Evolutionary conservation across 164 flowering plant species (phyloP).

Genomic region (Piper betle): DNA sequence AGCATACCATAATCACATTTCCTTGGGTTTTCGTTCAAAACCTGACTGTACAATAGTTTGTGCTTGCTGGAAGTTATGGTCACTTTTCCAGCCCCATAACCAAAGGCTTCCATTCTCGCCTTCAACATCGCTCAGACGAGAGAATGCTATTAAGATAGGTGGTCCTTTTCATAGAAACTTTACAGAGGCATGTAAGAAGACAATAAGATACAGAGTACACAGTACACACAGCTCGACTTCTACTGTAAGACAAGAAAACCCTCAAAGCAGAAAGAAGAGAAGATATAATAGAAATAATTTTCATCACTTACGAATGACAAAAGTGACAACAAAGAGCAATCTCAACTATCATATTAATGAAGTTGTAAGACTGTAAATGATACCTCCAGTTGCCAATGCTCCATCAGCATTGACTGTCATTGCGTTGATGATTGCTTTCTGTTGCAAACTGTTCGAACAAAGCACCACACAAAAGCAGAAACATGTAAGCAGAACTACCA

Average conservation of each 20-base stretch:
- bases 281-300: no score
- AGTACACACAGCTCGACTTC: background rate
- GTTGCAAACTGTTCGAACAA: constrained; percentile 70
- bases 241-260: no score
- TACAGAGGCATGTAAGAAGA: background rate
- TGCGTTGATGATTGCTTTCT: constrained; percentile 87
- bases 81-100: constrained; percentile 99
- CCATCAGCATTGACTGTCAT: constrained; percentile 98
- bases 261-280: no score
- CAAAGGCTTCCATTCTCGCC: constrained; percentile 98
- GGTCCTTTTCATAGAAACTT: background rate
- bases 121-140: constrained; percentile 11
- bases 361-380: background rate
- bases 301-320: no score
- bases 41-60: constrained; percentile 99
- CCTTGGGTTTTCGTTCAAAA: constrained; percentile 13
- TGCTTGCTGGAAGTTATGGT: constrained; percentile 92
- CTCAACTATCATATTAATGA: background rate
- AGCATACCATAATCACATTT: no score
- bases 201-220: background rate
- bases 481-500: no score
- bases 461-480: background rate
- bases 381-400: constrained; percentile 90
- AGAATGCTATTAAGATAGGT: background rate
- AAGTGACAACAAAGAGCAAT: no score